Evolutionary conservation across 2,329 filamentous ascomycete species (phyloP), one percentile per base, ranked within the genome.

Genomic region (Aspergillus viridinutans): DNA sequence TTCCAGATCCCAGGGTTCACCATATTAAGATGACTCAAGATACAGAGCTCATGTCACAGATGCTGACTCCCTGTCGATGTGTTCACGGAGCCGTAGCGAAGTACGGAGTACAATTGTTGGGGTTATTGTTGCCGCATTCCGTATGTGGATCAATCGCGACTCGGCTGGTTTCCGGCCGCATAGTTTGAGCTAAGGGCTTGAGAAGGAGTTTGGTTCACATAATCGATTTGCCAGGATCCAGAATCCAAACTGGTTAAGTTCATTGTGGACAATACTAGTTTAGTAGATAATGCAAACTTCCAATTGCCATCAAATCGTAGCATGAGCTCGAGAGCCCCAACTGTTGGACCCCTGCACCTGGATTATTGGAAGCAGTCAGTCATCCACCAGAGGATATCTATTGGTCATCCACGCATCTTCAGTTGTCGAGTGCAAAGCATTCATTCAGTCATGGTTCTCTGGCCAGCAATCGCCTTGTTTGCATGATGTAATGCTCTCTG

Each of bases 331-430:
- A 7, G 32, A 17, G 2, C 2, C 32, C 14, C 14, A 14, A 17
- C 14, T 17, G 32, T 17, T 35, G 32, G 14, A 7, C 32, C 14
- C 32, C 32, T 38, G 32, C 14, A 38, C 4, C 32, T 50, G 32
- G 49, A 53, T 56, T 53, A 40, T 47, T 53, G 21, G 29, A 53
- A 56, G 50, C 20, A 38, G 53, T 25, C 23, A 50, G 26, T 47
- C 45, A 50, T 56, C 56, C 28, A 23, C 21, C 17, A 20, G 20
- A n/a, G 12, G 40, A 32, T 28, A 42, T 32, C 52, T 25, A 54
- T 20, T 17, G 12, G 49, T 48, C 3, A 25, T 20, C 32, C 32
- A 3, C 6, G 14, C 32, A 38, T 17, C 2, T 17, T 17, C 12
- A 14, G 12, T 35, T 35, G 12, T 35, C 32, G 12, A 35, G 12